Evolutionary conservation across 495 filamentous ascomycete species (phyloP).

Genomic region (Xylaria intraflava): DNA sequence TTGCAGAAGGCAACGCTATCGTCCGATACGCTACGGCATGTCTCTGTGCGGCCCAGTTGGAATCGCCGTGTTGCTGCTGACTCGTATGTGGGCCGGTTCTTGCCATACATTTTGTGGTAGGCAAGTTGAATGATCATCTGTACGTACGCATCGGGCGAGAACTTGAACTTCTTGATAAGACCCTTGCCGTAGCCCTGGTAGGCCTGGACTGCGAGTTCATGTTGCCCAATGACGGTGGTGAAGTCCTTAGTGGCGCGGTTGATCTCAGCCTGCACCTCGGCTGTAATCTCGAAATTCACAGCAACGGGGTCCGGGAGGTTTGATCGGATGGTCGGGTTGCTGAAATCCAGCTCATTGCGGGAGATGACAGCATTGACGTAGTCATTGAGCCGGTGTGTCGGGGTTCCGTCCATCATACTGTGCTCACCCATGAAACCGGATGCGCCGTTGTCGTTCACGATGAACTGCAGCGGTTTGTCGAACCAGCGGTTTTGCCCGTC

Average conservation of each 20-base stretch:
- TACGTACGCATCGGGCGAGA: conserved; percentile 94
- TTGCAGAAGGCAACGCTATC: conserved; percentile 89
- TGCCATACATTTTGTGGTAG: conserved; percentile 98
- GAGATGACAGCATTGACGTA: conserved; percentile 84
- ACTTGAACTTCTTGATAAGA: conserved; percentile 99
- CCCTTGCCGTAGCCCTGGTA: conserved; percentile 98
- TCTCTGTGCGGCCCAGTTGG: conserved; percentile 94
- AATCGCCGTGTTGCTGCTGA: conserved; percentile 90
- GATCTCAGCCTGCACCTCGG: conserved; percentile 66
- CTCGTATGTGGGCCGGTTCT: conserved; percentile 97
- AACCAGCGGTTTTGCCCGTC: conserved; percentile 95
- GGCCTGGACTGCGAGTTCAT: conserved; percentile 88
- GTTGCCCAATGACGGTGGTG: conserved; percentile 66
- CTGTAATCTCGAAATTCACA: conserved; percentile 70
- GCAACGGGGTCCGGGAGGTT: conserved; percentile 73
- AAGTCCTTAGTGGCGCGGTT: conserved; percentile 71
- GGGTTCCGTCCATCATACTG: conserved; percentile 99
- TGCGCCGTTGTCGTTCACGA: conserved; percentile 96
- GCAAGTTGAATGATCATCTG: conserved; percentile 99
- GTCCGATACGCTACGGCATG: conserved; percentile 85
- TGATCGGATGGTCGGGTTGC: conserved; percentile 65
- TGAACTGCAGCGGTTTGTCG: conserved; percentile 97
- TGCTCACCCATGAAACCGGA: conserved; percentile 98
- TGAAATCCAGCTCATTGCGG: conserved; percentile 84
- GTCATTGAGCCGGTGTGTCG: conserved; percentile 94